Percentiles rank a stretch among this genome's conserved stretches.
phyloP scores from a whole-genome alignment of 2,329 filamentous ascomycete genomes.

The Myriosclerotinia scirpicola region DNA sequence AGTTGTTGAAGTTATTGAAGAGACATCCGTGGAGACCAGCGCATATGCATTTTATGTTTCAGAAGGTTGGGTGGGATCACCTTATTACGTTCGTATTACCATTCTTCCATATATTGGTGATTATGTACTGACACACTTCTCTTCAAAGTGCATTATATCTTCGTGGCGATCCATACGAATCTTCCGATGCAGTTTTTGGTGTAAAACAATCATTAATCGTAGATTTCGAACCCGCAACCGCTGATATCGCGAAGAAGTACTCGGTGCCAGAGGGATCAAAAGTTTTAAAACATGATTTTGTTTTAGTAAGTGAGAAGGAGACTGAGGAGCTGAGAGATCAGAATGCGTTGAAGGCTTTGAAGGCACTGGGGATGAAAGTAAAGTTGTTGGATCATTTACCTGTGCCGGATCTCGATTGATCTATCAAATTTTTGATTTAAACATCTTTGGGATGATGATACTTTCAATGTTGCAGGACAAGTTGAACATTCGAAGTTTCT shows the following conservation, averaged over 20 bases:
- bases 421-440: neutral
- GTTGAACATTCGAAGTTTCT: neutral
- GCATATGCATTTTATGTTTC: conserved; percentile 89
- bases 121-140: neutral
- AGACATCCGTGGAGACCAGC: conserved; percentile 76
- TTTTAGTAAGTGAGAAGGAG: conserved; percentile 70
- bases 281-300: conserved; percentile 71
- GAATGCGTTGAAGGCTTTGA: conserved; percentile 65
- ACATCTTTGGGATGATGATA: neutral
- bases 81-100: conserved; percentile 69
- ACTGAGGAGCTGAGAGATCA: conserved; percentile 63
- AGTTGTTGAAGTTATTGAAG: conserved; percentile 62
- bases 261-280: conserved; percentile 61
- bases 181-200: conserved; percentile 82
- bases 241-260: conserved; percentile 58
- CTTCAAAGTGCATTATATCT: conserved; percentile 67
- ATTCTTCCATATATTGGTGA: neutral
- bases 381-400: conserved; percentile 74
- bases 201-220: conserved; percentile 76
- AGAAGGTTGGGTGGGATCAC: conserved; percentile 74
- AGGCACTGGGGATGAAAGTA: conserved; percentile 50
- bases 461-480: neutral
- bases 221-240: conserved; percentile 55
- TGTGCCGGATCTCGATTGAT: conserved; percentile 62
- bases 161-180: conserved; percentile 76